Evolutionary conservation across 768 basidiomycete genomes (phyloP), one percentile per base, ranked within the genome.

Genomic region (Mycena haematopus): DNA sequence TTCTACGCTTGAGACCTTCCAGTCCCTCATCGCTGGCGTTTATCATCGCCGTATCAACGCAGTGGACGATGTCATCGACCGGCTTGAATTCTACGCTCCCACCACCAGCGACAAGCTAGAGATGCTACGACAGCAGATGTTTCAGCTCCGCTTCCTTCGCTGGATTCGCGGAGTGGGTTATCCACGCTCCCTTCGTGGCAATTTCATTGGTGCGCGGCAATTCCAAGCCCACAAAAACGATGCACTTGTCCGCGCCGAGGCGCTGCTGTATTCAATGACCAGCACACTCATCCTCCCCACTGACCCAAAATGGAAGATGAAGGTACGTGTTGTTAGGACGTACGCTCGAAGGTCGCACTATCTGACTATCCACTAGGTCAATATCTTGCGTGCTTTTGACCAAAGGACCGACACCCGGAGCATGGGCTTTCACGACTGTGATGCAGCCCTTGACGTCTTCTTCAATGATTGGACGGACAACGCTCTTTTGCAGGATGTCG

Each of bases 401-500:
- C n/a, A n/a, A n/a, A n/a, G n/a, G n/a, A n/a, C 29, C 44, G 17
- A 14, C 14, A 2, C 13, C 33, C 13, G 21, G 6, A 31, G 9
- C 5, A 47, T 49, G 11, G 2, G 1, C 36, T 58, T 58, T 40
- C 57, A 52, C 11, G 50, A 58, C 25, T 58, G 57, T 27, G 3
- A 8, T 8, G 8, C 9, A 9, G 11, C 10, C 0, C 29, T 58
- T 3, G 49, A 52, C 2, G 27, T 58, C 6, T 27, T 38, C 9
- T 14, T 58, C 10, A 58, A 51, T 31, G 24, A 4, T 11, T 51
- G 49, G 57, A 27, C 24, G 19, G 49, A 58, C 25, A 58, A 58
- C 10, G 2, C 52, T 9, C 50, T 58, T 19, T 15, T 58, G 10
- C 33, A 58, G 57, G 36, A 22, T 9, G 57, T 33, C 13, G 38